Conservation (phyloP, 2,329 filamentous ascomycete species). For the Aspergillus versicolor region DNA sequence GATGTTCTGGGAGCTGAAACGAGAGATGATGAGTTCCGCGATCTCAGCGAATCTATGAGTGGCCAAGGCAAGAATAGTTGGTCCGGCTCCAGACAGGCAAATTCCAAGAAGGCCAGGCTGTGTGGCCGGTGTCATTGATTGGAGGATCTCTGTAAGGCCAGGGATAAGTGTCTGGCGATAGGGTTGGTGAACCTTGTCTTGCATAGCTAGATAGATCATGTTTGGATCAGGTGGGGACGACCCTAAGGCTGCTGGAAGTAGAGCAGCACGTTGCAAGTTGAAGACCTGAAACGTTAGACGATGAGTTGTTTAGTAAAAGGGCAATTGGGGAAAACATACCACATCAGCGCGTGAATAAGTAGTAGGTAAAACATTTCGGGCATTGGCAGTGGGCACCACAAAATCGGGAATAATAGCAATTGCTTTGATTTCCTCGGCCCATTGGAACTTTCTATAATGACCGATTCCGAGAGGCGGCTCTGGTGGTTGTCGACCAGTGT, state of each 20-base stretch:
- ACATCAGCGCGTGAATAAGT: constrained; percentile 79
- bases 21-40: constrained; percentile 71
- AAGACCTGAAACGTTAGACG: constrained; percentile 53
- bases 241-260: constrained; percentile 85
- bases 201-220: constrained; percentile 96
- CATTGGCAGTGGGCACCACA: constrained; percentile 90
- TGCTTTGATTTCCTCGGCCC: constrained; percentile 93
- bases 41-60: constrained; percentile 88
- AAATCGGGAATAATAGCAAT: constrained; percentile 96
- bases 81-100: constrained; percentile 90
- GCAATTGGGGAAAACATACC: constrained; percentile 52
- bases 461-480: constrained; percentile 90
- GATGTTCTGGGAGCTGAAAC: constrained; percentile 67
- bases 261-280: constrained; percentile 90
- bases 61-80: constrained; percentile 89
- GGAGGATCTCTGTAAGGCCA: constrained; percentile 83
- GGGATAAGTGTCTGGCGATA: constrained; percentile 92
- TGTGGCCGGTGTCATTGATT: constrained; percentile 82
- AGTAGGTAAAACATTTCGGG: constrained; percentile 78
- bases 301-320: neutral
- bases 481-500: constrained; percentile 83
- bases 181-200: constrained; percentile 96
- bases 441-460: constrained; percentile 92
- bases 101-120: constrained; percentile 90
- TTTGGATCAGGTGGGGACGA: constrained; percentile 87